Base-by-base conservation (phyloP, 202 grass and related monocot genomes). In the Panicum virgatum region DNA sequence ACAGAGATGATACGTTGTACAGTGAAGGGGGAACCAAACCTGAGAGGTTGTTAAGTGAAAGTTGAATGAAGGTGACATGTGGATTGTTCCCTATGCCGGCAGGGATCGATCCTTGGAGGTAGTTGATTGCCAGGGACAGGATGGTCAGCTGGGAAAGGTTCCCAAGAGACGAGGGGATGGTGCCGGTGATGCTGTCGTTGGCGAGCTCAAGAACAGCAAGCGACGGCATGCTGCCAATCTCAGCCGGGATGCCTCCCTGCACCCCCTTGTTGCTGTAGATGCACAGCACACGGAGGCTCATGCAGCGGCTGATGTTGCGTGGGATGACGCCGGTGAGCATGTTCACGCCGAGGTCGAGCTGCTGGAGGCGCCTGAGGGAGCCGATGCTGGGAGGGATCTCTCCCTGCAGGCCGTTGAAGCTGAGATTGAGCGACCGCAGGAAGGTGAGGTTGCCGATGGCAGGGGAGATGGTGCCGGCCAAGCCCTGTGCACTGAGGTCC, bases 381-480 rank as follows among this genome's bases (percentile, higher is more conserved):
- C 80, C 80, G 20, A 87, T 77, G 42, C 60, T 74, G 12, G 66
- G 14, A 45, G 84, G 75, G 15, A 90, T 83, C 44, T 71, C 37
- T 0, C 84, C 84, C 0, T 37, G 15, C 0, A 90, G 69, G 2
- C 6, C 6, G 20, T 87, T 87, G 71, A 19, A 40, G 68, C 36
- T 50, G 1, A 90, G 11, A 62, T 72, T 42, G 9, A 87, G 75
- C 0, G 2, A 13, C 0, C 9, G 52, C n/a, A 90, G 64, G 56
- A 90, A 90, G 0, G 51, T 80, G 43, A 87, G 88, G 50, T 90
- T 90, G 12, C 39, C 75, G 29, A 90, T 12, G 13, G 77, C 44
- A 0, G 79, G 83, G 71, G 84, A 80, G 51, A 86, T 90, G 43
- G 74, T 62, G 5, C 79, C 88, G 0, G 56, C 0, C 12, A 83